Evolutionary conservation across 495 filamentous ascomycete species (phyloP).

Genomic region (Daldinia loculata): DNA sequence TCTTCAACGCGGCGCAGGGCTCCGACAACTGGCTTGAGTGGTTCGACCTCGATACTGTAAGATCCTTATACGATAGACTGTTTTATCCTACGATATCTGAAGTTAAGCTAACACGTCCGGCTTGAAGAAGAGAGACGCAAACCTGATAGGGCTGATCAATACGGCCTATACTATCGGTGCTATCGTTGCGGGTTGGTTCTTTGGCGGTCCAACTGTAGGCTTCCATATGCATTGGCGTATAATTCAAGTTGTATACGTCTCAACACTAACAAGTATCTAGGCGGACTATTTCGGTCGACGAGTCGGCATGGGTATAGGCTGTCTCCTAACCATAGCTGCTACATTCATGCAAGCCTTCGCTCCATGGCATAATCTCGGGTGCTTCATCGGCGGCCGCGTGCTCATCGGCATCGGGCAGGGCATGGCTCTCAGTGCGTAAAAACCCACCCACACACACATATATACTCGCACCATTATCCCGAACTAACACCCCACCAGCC

Average conservation of each 20-base stretch:
- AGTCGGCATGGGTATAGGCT: constrained; percentile 65
- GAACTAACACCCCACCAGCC: constrained; percentile 27
- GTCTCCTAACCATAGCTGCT: constrained; percentile 64
- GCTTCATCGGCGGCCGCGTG: constrained; percentile 68
- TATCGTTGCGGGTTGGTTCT: constrained; percentile 68
- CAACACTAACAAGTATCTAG: constrained; percentile 25
- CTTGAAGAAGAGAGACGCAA: constrained; percentile 43
- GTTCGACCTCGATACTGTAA: constrained; percentile 61
- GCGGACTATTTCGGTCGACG: constrained; percentile 67
- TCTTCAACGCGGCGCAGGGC: constrained; percentile 70
- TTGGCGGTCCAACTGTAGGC: constrained; percentile 60
- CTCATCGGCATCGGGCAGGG: constrained; percentile 73
- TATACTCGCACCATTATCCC: neutral
- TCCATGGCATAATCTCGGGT: constrained; percentile 62
- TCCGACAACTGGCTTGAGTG: constrained; percentile 66
- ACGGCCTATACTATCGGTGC: constrained; percentile 71
- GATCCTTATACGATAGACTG: constrained; percentile 5
- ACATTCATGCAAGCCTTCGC: constrained; percentile 71
- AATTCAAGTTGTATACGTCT: neutral
- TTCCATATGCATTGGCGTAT: neutral
- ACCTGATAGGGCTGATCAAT: constrained; percentile 65
- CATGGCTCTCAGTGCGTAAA: constrained; percentile 65
- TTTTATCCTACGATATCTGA: neutral
- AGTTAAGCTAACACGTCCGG: constrained; percentile 4
- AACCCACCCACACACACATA: neutral